phyloP scores from a whole-genome alignment of 192 early-diverging fungal species.

The Linnemannia elongata region DNA sequence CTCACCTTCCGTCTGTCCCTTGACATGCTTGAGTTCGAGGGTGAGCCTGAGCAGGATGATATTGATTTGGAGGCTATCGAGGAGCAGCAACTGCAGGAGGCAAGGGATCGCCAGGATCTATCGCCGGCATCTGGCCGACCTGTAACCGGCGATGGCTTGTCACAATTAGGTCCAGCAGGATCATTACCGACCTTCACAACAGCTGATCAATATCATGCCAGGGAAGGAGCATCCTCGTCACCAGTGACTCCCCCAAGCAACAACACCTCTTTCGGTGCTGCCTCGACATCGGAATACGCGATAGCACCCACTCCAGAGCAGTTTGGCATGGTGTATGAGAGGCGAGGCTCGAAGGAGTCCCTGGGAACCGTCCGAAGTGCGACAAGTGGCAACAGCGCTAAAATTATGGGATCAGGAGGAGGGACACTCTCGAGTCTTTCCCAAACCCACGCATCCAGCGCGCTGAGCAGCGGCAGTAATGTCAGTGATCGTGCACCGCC shows the following conservation, averaged over 20 bases:
- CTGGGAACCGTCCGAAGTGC: neutral
- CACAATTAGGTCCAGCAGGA: neutral
- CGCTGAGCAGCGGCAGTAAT: neutral
- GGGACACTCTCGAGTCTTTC: neutral
- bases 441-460: neutral
- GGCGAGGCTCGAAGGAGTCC: conserved; percentile 16
- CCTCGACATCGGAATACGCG: neutral
- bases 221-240: neutral
- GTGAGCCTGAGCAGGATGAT: conserved; percentile 34
- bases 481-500: neutral
- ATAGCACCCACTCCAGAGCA: neutral
- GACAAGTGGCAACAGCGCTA: neutral
- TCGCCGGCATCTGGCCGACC: neutral
- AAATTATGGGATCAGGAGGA: neutral
- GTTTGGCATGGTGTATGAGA: neutral
- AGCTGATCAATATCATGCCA: neutral
- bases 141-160: neutral
- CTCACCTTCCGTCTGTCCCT: conserved; percentile 39
- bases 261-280: neutral
- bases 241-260: neutral
- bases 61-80: conserved; percentile 23
- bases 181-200: neutral
- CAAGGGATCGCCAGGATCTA: conserved; percentile 4
- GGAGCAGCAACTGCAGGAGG: conserved; percentile 15
- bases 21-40: conserved; percentile 46